phyloP scores from a whole-genome alignment of 148 eudicot species.

The Diospyros kaki region DNA sequence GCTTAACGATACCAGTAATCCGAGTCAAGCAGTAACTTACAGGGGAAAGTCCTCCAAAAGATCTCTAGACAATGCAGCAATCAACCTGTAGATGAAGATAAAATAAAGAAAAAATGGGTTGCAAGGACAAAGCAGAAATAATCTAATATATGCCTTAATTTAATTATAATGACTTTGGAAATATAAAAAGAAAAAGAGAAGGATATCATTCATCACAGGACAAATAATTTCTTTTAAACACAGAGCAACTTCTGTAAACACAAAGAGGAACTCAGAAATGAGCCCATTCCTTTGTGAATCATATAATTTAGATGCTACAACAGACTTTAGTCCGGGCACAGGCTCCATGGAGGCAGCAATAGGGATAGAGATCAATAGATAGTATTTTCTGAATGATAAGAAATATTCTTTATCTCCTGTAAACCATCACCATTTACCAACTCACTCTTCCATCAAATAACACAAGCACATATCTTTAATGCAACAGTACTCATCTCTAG shows the following conservation, averaged over 20 bases:
- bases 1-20: background rate
- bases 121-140: background rate
- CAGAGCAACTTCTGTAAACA: too few species aligned
- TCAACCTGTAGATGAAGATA: slow-evolving; percentile 50
- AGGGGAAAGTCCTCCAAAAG: slow-evolving; percentile 67
- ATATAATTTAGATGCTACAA: too few species aligned
- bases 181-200: background rate
- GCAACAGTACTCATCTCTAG: background rate
- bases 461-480: background rate
- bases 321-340: too few species aligned
- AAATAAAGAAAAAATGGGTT: background rate
- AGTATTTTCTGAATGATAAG: too few species aligned
- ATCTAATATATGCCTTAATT: background rate
- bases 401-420: too few species aligned
- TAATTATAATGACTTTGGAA: background rate
- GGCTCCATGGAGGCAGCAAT: too few species aligned
- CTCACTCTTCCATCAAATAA: background rate
- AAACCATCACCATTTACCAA: too few species aligned
- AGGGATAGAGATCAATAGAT: too few species aligned
- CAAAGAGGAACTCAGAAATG: too few species aligned
- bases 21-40: slow-evolving; percentile 49
- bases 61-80: slow-evolving; percentile 89
- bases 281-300: too few species aligned
- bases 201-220: background rate
- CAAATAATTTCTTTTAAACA: too few species aligned